Evolutionary conservation across 176 grass and related monocot species (phyloP), one percentile per base, ranked within the genome.

Genomic region (Musa schizocarpa): DNA sequence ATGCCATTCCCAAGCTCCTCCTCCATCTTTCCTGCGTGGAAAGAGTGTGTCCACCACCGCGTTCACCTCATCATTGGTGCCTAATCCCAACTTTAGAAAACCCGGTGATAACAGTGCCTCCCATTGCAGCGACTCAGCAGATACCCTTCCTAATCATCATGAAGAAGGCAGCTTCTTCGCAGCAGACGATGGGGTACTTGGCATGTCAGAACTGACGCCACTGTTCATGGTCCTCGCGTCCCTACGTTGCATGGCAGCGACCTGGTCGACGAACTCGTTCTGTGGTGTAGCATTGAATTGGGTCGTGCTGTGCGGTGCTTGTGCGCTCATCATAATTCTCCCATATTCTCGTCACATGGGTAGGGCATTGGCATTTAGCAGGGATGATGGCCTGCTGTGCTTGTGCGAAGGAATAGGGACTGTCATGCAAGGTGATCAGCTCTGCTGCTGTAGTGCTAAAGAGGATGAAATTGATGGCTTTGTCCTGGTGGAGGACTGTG

Each of bases 301-400:
- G 34, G 4, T 43, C 34, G 34, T 43, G 34, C 34, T 43, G 4
- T 43, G 34, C 34, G 34, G 34, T 6, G 26, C 26, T 27, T 3
- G 27, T 66, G 67, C 34, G 68, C 7, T 74, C 21, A 29, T 74
- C 52, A 56, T 25, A 55, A 3, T 14, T 74, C 72, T 57, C 53
- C 53, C 20, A 74, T 56, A 74, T 74, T 74, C 72, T 74, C 27
- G 53, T 74, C 72, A 74, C 53, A 56, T 56, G 72, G 72, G 65
- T 25, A 68, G 65, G 26, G 26, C 65, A 11, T 68, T 48, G 65
- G 21, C 65, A 48, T 68, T 26, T 43, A 68, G 65, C 65, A 43
- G 34, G 65, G 26, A 48, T 6, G 34, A 43, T 21, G 68, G 19
- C 48, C 68, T 70, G 48, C 51, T 12, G 43, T 51, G 19, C 2